A percentile compares a stretch with the other conserved stretches of the same genome.
phyloP scores from a whole-genome alignment of 371 early-diverging fungal species.

The Saksenaea vasiformis region DNA sequence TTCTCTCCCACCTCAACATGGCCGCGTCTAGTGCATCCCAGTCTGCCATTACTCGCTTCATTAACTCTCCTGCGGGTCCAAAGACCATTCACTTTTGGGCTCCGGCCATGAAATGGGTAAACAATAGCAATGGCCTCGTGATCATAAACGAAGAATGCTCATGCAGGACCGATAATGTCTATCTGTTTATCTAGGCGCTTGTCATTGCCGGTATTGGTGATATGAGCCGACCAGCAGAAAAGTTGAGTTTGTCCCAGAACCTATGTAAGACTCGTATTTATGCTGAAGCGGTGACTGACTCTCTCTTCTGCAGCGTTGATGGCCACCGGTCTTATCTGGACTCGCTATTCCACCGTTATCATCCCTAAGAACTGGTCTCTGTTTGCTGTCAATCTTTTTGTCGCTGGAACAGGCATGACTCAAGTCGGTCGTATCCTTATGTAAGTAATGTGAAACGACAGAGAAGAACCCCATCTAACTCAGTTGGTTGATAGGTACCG shows the following conservation, averaged over 20 bases:
- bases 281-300: not conserved
- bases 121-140: not conserved
- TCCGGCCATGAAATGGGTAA: slow-evolving; percentile 54
- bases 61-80: slow-evolving; percentile 79
- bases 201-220: slow-evolving; percentile 90
- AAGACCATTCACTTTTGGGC: slow-evolving; percentile 58
- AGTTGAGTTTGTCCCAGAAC: slow-evolving; percentile 81
- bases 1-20: slow-evolving; percentile 32
- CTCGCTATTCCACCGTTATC: slow-evolving; percentile 92
- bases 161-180: not conserved
- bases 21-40: slow-evolving; percentile 55
- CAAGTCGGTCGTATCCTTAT: slow-evolving; percentile 83
- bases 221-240: slow-evolving; percentile 89
- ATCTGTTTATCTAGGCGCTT: slow-evolving; percentile 28
- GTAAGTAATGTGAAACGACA: slow-evolving; percentile 44
- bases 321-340: slow-evolving; percentile 96
- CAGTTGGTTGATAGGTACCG: slow-evolving; percentile 4
- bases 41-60: slow-evolving; percentile 63
- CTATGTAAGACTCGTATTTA: slow-evolving; percentile 49
- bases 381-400: slow-evolving; percentile 91
- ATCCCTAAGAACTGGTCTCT: slow-evolving; percentile 90
- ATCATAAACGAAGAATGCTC: not conserved
- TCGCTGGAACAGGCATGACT: slow-evolving; percentile 85
- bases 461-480: not conserved
- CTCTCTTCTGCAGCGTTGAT: slow-evolving; percentile 67